Evolutionary conservation across 345 rosid species (phyloP).

Genomic region (Syzygium aromaticum): DNA sequence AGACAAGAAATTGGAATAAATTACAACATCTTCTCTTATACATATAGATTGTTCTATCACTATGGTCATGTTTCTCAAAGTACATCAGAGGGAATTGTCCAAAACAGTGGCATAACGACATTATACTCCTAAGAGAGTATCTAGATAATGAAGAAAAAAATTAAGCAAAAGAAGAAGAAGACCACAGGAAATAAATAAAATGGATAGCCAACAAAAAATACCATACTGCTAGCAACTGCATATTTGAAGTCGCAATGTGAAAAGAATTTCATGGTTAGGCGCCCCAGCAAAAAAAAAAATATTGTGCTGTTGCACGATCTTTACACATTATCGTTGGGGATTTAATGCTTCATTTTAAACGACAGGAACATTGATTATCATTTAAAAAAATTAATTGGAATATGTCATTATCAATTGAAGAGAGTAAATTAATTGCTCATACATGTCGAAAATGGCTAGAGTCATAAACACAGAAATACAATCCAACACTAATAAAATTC

Average conservation of each 20-base stretch:
- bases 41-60: not conserved
- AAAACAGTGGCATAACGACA: not conserved
- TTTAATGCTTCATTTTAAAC: not conserved
- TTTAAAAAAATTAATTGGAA: not conserved
- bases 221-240: not conserved
- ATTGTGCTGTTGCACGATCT: not conserved
- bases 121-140: not conserved
- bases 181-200: not conserved
- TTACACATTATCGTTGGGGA: not conserved
- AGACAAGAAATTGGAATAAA: not conserved
- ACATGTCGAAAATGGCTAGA: not conserved
- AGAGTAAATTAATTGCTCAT: not conserved
- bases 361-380: not conserved
- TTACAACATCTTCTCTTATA: not conserved
- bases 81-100: not conserved
- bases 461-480: not conserved
- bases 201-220: not conserved
- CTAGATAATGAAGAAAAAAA: not conserved
- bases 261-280: not conserved
- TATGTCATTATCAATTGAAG: not conserved
- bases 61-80: not conserved
- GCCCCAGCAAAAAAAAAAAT: not conserved
- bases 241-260: not conserved
- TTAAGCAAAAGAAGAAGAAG: not conserved
- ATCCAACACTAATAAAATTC: not conserved